These are phyloP conservation scores for Botryobasidium botryosum DNA, from an alignment of 768 basidiomycete genomes.

Conservation along the genomic window DNA sequence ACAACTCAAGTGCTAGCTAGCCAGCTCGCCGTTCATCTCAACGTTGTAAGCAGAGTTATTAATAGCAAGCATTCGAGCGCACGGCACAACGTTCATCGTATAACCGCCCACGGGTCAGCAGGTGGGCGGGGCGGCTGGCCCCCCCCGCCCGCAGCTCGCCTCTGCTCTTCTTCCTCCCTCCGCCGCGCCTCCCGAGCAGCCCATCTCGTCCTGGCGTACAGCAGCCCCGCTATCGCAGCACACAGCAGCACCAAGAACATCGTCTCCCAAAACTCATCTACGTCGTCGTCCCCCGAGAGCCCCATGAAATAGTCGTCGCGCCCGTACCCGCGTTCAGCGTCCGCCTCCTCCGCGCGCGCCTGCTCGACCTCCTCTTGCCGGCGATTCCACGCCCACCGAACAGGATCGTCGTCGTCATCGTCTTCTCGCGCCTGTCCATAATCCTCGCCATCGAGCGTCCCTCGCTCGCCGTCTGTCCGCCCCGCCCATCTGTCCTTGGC, in stretches of 20 bases:
- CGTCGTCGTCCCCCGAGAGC: slow-evolving; percentile 1
- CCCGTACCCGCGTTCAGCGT: slow-evolving; percentile 7
- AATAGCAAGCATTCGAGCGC: no score
- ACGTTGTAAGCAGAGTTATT: no score
- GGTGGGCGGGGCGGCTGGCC: no score
- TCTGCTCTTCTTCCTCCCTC: slow-evolving; percentile 3
- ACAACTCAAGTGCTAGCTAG: no score
- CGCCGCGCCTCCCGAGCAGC: slow-evolving; percentile 8
- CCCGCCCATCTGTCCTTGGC: slow-evolving; percentile 34
- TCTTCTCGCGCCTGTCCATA: slow-evolving; percentile 21
- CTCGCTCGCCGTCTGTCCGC: slow-evolving; percentile 16
- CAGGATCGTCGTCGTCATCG: slow-evolving; percentile 15
- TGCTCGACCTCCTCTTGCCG: slow-evolving; percentile 22
- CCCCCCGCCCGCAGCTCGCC: not conserved
- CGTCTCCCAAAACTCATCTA: slow-evolving; percentile 8
- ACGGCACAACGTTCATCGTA: no score
- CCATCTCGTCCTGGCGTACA: slow-evolving; percentile 6
- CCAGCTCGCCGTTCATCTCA: no score
- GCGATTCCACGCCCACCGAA: slow-evolving; percentile 36
- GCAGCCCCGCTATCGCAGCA: slow-evolving; percentile 1
- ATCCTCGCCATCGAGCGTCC: slow-evolving; percentile 39
- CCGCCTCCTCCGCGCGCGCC: slow-evolving; percentile 10
- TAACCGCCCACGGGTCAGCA: no score
- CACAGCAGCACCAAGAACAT: slow-evolving; percentile 7
- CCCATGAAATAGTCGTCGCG: slow-evolving; percentile 10